Base-by-base conservation (phyloP, 768 basidiomycete species). In the Mrakia hoshinonis region DNA sequence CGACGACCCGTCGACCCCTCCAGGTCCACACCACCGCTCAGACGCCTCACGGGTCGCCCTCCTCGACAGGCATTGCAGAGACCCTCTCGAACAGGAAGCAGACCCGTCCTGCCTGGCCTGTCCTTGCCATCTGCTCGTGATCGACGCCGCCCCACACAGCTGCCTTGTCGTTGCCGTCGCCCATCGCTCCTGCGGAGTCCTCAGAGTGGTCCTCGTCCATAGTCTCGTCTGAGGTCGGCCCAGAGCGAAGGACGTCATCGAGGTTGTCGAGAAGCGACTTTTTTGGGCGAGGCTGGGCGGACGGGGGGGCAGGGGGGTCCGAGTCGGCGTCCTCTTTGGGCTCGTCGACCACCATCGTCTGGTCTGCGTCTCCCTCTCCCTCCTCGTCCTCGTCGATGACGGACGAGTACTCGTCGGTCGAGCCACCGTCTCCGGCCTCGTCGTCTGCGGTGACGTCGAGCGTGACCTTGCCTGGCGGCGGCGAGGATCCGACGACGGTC, bases 51-150 rank as follows among this genome's bases (percentile, higher is more conserved):
- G 7, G 7, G 7, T 43, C 15, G 43, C 6, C 43, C 43, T 43
- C 43, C 7, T 29, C 55, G 13, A 58, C 7, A 20, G 34, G 3
- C 34, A 61, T n/a, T 24, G 22, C n/a, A 9, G 67, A 22, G 11
- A 68, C 55, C 48, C 34, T 61, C 48, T 72, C 71, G 34, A 72
- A 72, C 38, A 72, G 60, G 38, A 72, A 72, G 26, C 31, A 47
- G 47, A 72, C 51, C 20, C 58, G 39, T 7, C 71, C 71, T 38
- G 65, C 71, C 22, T 51, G 34, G 0, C 66, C 71, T 2, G 38
- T 34, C 31, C n/a, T 20, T 0, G 66, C 71, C 66, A 72, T 49
- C 52, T 47, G 38, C 31, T 26, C 38, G 26, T 48, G 29, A 48
- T 72, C 67, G n/a, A 67, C 47, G 18, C 34, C 48, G 36, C 60